Conservation (phyloP, 768 basidiomycete genomes). For the Tricholoma bakamatsutake region DNA sequence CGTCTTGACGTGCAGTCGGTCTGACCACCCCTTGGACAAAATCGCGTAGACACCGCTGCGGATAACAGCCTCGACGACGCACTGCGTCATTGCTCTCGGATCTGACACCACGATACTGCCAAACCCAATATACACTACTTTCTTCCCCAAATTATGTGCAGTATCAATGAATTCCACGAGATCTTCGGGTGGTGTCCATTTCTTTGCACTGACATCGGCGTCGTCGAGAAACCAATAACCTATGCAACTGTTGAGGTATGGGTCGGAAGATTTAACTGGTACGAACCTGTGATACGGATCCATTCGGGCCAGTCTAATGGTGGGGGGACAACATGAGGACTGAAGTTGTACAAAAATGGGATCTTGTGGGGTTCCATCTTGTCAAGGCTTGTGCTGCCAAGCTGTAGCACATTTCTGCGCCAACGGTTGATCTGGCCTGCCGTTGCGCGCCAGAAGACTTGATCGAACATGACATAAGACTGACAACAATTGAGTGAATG, state of each 20-base stretch:
- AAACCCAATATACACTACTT: slow-evolving; percentile 96
- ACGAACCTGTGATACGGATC: slow-evolving; percentile 85
- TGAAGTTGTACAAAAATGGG: slow-evolving; percentile 97
- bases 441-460: slow-evolving; percentile 95
- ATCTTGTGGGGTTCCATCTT: slow-evolving; percentile 97
- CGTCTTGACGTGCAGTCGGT: slow-evolving; percentile 69
- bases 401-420: slow-evolving; percentile 70
- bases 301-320: slow-evolving; percentile 99
- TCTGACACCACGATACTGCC: slow-evolving; percentile 97
- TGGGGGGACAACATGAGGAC: slow-evolving; percentile 82
- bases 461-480: slow-evolving; percentile 97
- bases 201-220: slow-evolving; percentile 81
- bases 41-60: slow-evolving; percentile 88
- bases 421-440: slow-evolving; percentile 94
- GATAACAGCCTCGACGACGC: slow-evolving; percentile 82
- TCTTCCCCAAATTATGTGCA: slow-evolving; percentile 72
- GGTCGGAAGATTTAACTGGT: background rate
- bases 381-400: slow-evolving; percentile 82
- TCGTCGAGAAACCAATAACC: slow-evolving; percentile 98
- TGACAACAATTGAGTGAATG: slow-evolving; percentile 21
- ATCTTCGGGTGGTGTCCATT: slow-evolving; percentile 83
- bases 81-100: slow-evolving; percentile 86
- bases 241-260: slow-evolving; percentile 20
- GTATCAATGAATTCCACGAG: slow-evolving; percentile 78
- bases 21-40: slow-evolving; percentile 97